Percentiles rank a stretch among this genome's conserved stretches.
phyloP scores from a whole-genome alignment of 139 green algal genomes.

The Asterochloris sp. region DNA sequence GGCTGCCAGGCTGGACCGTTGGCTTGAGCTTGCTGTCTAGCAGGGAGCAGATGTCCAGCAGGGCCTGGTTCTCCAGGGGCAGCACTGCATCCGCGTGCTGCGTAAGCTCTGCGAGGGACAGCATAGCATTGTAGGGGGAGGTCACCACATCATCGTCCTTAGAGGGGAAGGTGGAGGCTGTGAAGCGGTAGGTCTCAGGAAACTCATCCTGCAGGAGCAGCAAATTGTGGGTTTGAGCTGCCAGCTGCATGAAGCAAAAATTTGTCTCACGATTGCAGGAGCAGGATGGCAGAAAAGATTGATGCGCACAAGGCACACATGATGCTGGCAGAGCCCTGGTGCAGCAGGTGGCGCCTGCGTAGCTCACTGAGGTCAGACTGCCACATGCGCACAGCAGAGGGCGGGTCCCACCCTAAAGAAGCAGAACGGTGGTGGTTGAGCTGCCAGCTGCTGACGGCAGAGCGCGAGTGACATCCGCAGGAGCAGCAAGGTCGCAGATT shows the following conservation, averaged over 20 bases:
- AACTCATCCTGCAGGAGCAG: conserved; percentile 59
- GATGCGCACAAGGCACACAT: no score
- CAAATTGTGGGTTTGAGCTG: neutral
- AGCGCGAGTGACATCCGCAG: no score
- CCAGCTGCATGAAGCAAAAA: neutral
- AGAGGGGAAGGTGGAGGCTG: conserved; percentile 66
- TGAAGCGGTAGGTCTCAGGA: conserved; percentile 68
- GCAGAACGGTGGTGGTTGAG: no score
- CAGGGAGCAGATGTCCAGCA: conserved; percentile 65
- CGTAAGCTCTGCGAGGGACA: conserved; percentile 57
- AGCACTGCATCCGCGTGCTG: conserved; percentile 75
- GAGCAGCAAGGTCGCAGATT: no score
- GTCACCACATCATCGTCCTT: conserved; percentile 82
- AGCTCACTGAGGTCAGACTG: no score
- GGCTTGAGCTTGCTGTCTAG: neutral
- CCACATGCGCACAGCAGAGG: no score
- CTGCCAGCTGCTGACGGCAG: no score
- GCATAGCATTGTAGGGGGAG: conserved; percentile 82
- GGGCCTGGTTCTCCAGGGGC: conserved; percentile 80
- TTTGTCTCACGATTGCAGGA: no score
- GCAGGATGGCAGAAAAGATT: no score
- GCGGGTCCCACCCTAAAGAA: no score
- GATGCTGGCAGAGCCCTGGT: no score
- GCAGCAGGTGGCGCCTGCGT: no score
- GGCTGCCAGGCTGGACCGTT: neutral